Evolutionary conservation across 1,284 basidiomycete species (phyloP), one percentile per base, ranked within the genome.

Genomic region (Naganishia sp.): DNA sequence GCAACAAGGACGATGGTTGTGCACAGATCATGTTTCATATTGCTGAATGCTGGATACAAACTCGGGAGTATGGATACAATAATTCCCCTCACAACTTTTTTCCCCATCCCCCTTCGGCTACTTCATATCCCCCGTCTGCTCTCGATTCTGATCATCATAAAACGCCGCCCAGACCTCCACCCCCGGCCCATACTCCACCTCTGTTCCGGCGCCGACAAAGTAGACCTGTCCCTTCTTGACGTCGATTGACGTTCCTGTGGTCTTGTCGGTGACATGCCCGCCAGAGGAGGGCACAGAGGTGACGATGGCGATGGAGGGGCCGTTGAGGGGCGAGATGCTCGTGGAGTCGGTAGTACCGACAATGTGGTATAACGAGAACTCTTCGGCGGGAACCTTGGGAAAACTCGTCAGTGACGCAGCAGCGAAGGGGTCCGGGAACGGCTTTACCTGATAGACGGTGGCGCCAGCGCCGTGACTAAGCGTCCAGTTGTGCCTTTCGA

Each of bases 161-260:
- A 75, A 75, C 36, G 73, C 74, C 60, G 71, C 71, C 75, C 75
- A 75, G 33, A 72, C 69, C 53, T 73, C 71, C 4, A 71, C 71
- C 2, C 68, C 68, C 1, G 65, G 67, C 6, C 54, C 48, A 21
- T 52, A 59, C 49, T 63, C 65, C 21, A 72, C 55, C 46, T 66
- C 65, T 2, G 70, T 71, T 1, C 70, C 71, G 2, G 73, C 74
- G 18, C 70, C 71, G 39, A 75, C 59, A 55, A 75, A 73, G 69
- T 68, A 74, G 13, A 72, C 70, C 63, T 68, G 72, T 1, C 75
- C 75, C 48, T 54, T 68, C 36, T 55, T 66, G 59, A 53, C 61
- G 48, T 55, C 57, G 57, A 43, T 23, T 23, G 52, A 44, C 64
- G n/a, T 45, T 25, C 36, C n/a, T 28, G 63, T n/a, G 23, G 36